Conservation (phyloP, 257 asterid genomes). For the Solanum acaule region DNA sequence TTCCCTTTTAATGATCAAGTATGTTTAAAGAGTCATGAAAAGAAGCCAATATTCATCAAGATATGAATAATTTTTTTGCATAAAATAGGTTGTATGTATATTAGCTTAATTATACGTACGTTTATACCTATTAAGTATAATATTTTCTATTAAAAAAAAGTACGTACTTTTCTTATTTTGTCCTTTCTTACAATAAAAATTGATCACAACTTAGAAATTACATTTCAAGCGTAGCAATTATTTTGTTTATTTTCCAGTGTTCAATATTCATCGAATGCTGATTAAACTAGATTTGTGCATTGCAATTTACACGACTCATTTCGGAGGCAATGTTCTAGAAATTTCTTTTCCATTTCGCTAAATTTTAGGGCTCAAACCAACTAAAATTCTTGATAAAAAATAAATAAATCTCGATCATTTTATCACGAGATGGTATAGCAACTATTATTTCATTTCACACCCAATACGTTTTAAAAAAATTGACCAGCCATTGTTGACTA, state of each 20-base stretch:
- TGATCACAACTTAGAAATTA: no score
- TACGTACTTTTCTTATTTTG: not conserved
- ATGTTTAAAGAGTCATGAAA: not conserved
- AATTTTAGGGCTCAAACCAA: not conserved
- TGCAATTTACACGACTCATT: not conserved
- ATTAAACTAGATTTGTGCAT: no score
- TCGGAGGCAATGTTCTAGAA: not conserved
- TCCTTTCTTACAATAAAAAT: not conserved
- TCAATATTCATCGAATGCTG: not conserved
- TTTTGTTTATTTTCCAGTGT: no score
- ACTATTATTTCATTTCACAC: not conserved
- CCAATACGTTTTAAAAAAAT: not conserved
- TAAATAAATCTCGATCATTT: not conserved
- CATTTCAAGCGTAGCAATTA: not conserved
- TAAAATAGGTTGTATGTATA: not conserved
- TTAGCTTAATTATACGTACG: not conserved
- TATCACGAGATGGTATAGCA: rapidly evolving
- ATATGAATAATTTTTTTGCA: not conserved
- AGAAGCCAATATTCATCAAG: not conserved
- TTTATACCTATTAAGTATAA: no score
- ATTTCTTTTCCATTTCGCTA: no score
- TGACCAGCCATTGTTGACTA: not conserved
- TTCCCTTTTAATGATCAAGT: no score
- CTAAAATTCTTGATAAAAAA: rapidly evolving
- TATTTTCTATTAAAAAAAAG: no score